A percentile compares a stretch with the other conserved stretches of the same genome.
Conservation (phyloP, 2,329 filamentous ascomycete species). For the Zymoseptoria brevis region DNA sequence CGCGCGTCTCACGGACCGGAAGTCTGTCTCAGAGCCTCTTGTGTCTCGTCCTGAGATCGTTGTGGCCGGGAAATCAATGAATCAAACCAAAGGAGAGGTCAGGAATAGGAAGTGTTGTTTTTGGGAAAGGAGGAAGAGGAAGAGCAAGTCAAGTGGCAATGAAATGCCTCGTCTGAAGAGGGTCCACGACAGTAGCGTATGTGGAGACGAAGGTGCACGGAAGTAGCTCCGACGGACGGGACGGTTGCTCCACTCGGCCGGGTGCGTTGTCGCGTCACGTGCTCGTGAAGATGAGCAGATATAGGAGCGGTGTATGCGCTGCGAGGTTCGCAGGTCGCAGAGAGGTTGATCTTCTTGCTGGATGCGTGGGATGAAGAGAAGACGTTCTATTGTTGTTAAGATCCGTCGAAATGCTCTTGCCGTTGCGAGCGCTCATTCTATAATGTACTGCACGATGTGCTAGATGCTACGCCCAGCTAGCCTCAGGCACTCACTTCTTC, state of each 20-base stretch:
- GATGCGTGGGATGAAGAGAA: no score
- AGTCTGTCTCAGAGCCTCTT: not conserved
- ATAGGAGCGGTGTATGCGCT: not conserved
- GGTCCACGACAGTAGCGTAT: not conserved
- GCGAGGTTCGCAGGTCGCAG: not conserved
- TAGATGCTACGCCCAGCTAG: not conserved
- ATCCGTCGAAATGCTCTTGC: no score
- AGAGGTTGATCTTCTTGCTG: no score
- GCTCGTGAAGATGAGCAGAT: no score
- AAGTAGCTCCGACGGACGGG: not conserved
- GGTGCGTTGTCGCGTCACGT: not conserved
- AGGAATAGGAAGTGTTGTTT: not conserved
- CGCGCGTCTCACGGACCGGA: not conserved
- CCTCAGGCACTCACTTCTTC: not conserved
- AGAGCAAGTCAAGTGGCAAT: not conserved
- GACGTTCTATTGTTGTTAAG: no score
- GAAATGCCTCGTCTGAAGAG: not conserved
- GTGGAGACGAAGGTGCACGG: not conserved
- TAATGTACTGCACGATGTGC: not conserved
- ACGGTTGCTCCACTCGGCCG: not conserved
- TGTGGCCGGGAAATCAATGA: not conserved
- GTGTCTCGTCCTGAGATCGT: not conserved
- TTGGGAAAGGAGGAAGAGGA: not conserved
- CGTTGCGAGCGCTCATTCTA: no score
- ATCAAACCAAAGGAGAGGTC: not conserved